Base-by-base conservation (phyloP, 2,329 filamentous ascomycete species). In the Aaosphaeria arxii region DNA sequence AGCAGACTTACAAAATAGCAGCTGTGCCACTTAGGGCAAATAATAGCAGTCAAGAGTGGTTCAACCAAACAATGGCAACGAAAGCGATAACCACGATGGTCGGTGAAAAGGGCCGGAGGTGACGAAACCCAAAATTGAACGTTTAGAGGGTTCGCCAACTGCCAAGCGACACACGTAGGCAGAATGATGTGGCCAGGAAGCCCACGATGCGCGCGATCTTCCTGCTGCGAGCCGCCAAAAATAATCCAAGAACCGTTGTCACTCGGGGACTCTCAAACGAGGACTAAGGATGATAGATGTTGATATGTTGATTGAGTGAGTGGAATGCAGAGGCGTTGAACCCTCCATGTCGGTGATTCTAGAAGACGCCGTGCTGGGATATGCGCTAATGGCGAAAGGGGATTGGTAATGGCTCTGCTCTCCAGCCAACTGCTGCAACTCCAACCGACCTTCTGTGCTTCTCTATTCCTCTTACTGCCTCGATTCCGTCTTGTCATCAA, bases 81-180 rank as follows among this genome's bases (percentile, higher is more conserved):
- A 46, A 32, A 48, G 36, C 9, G 35, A 46, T 38, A 43, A 40
- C 60, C 40, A 48, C 35, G 48, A 49, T 32, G 47, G 33, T 53
- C 48, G 56, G 48, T 42, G 47, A 41, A 35, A 49, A 47, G 53
- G 53, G 55, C 29, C 52, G 53, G 54, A 52, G 50, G 50, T 50
- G 53, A 55, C 49, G 51, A 55, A 50, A 49, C 46, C 55, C 58
- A 62, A 59, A 58, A 60, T 56, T 51, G 61, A 56, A 57, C 57
- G 64, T 63, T 62, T 59, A 58, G 52, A 59, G 52, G 33, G 55
- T 59, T 62, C 59, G 58, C 61, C 58, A 49, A 50, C 48, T 56
- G 64, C 66, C 65, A 68, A 70, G 66, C 50, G 17, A 53, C 57
- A 61, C 58, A 62, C 61, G 62, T 63, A 59, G 59, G 58, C 62